phyloP scores from a whole-genome alignment of 192 early-diverging fungal species.

The Thamnidium elegans region DNA sequence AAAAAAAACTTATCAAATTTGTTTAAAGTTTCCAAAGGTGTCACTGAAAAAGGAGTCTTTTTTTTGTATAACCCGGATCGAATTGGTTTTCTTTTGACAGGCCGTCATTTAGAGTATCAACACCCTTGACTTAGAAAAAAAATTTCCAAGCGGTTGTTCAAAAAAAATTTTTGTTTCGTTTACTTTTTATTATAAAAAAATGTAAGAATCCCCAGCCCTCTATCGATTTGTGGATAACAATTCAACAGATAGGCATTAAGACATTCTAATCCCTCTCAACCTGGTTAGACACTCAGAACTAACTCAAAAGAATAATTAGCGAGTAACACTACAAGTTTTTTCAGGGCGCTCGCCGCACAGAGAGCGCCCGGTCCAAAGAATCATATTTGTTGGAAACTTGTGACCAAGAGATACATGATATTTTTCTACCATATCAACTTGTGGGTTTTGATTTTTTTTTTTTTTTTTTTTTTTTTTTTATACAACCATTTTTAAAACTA shows the following conservation, averaged over 20 bases:
- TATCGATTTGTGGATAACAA: conserved; percentile 5
- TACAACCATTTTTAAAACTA: conserved; percentile 33
- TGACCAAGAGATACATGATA: not conserved
- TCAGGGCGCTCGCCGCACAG: conserved; percentile 20
- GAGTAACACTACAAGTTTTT: conserved; percentile 22
- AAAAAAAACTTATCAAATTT: no score
- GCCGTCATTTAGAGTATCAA: no score
- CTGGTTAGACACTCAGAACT: conserved; percentile 26
- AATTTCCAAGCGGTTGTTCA: not conserved
- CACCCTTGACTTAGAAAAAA: no score
- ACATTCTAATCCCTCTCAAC: conserved; percentile 18
- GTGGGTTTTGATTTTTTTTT: not conserved
- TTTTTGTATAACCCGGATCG: no score
- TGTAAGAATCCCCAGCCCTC: conserved; percentile 24
- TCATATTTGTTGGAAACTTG: not conserved
- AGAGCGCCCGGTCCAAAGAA: conserved; percentile 19
- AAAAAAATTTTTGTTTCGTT: not conserved
- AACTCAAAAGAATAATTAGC: conserved; percentile 21
- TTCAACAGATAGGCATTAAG: conserved; percentile 18
- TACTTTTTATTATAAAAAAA: conserved; percentile 2
- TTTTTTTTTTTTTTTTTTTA: conserved; percentile 8
- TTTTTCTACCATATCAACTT: not conserved
- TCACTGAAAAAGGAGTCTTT: no score
- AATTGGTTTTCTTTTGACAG: no score
- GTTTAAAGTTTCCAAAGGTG: no score